These are phyloP conservation scores for Epichloe uncinata DNA, from an alignment of 2,329 filamentous ascomycete genomes.

Conservation along the genomic window DNA sequence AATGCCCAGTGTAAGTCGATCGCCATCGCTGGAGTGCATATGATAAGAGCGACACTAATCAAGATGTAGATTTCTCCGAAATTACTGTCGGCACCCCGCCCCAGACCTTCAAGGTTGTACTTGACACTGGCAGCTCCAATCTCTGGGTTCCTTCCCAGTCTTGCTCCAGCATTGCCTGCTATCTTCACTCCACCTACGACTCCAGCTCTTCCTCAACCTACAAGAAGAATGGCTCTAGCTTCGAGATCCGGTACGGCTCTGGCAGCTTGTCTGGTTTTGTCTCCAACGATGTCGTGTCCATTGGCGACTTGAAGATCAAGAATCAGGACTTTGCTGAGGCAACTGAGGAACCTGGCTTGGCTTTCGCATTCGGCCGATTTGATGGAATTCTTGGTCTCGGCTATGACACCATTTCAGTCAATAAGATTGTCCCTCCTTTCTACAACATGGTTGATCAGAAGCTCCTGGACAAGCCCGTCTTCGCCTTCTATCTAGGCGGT, in stretches of 20 bases:
- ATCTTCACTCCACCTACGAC: slow-evolving; percentile 94
- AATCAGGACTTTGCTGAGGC: slow-evolving; percentile 93
- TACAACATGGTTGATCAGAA: slow-evolving; percentile 90
- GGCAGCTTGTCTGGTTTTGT: slow-evolving; percentile 89
- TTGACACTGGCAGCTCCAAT: slow-evolving; percentile 98
- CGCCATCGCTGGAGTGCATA: background rate
- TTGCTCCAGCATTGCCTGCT: slow-evolving; percentile 95
- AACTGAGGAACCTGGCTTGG: slow-evolving; percentile 86
- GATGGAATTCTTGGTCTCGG: slow-evolving; percentile 93
- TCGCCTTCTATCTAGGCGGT: slow-evolving; percentile 89
- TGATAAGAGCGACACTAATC: background rate
- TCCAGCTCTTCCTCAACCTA: slow-evolving; percentile 78
- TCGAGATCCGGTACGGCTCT: slow-evolving; percentile 91
- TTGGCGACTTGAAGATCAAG: slow-evolving; percentile 82
- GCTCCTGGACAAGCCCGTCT: slow-evolving; percentile 81
- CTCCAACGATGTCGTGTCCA: slow-evolving; percentile 73
- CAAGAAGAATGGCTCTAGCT: slow-evolving; percentile 84
- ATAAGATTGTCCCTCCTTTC: slow-evolving; percentile 86
- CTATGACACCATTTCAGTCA: slow-evolving; percentile 94
- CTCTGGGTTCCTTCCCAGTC: slow-evolving; percentile 89
- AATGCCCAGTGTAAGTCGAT: slow-evolving; percentile 82
- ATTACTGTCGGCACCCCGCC: slow-evolving; percentile 85
- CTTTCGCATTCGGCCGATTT: slow-evolving; percentile 94
- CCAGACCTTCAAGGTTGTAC: slow-evolving; percentile 94
- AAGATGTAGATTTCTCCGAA: slow-evolving; percentile 74